Evolutionary conservation across 768 basidiomycete genomes (phyloP).

Genomic region (Suillus decipiens): DNA sequence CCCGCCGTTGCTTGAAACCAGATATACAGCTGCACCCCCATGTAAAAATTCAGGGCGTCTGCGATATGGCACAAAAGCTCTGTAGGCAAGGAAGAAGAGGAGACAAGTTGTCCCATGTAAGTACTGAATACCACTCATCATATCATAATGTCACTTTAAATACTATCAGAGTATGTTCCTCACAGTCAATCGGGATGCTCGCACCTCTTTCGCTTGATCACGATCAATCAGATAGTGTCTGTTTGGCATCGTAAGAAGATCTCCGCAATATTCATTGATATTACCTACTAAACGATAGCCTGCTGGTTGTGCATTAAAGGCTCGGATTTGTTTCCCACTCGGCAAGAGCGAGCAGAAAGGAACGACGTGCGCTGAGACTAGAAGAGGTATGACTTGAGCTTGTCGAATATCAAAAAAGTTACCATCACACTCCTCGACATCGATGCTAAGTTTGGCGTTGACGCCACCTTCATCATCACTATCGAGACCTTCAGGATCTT

Average conservation of each 20-base stretch:
- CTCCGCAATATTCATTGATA: conserved; percentile 96
- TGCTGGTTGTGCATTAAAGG: conserved; percentile 82
- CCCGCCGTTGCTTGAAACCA: conserved; percentile 12
- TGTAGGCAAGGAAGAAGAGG: conserved; percentile 52
- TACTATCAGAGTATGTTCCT: conserved; percentile 4
- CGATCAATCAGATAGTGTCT: conserved; percentile 98
- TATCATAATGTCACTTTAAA: conserved; percentile 78
- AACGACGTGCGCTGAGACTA: conserved; percentile 92
- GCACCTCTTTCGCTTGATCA: conserved; percentile 91
- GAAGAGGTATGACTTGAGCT: background rate
- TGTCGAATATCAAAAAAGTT: conserved; percentile 20
- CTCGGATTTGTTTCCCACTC: conserved; percentile 92
- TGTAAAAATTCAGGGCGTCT: conserved; percentile 76
- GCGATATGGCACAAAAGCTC: conserved; percentile 72
- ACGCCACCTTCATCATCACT: conserved; percentile 65
- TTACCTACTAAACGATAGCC: conserved; percentile 86
- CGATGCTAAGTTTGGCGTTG: conserved; percentile 55
- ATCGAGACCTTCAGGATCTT: conserved; percentile 75
- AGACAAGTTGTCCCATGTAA: conserved; percentile 53
- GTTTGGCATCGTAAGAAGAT: conserved; percentile 94
- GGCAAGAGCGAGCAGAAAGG: conserved; percentile 92
- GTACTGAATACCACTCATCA: conserved; percentile 79
- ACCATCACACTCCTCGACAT: conserved; percentile 71
- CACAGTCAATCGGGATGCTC: conserved; percentile 9
- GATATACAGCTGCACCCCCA: conserved; percentile 15